Conservation (phyloP, 352 stramenopile species). For the Plasmopara muralis region DNA sequence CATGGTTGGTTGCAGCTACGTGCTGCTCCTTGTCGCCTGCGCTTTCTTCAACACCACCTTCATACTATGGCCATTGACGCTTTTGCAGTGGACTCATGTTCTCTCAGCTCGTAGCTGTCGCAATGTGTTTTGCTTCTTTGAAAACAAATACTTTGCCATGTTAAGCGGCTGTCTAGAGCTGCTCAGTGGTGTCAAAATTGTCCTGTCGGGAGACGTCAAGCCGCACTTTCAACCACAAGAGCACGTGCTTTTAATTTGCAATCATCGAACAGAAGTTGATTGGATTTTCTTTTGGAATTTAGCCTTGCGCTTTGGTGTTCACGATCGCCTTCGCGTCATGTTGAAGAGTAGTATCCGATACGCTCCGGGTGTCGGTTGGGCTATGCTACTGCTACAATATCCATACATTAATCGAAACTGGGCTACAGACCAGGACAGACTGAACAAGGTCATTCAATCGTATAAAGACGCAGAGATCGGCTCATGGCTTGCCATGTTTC, state of each 20-base stretch:
- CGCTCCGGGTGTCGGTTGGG: constrained; percentile 56
- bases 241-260: constrained; percentile 58
- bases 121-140: constrained; percentile 28
- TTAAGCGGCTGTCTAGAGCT: constrained; percentile 53
- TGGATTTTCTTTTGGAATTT: constrained; percentile 83
- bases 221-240: constrained; percentile 37
- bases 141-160: constrained; percentile 57
- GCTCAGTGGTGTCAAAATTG: constrained; percentile 44
- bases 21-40: constrained; percentile 40
- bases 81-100: constrained; percentile 30
- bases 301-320: constrained; percentile 48
- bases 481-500: constrained; percentile 74
- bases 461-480: constrained; percentile 45
- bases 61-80: constrained; percentile 46
- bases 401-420: constrained; percentile 69
- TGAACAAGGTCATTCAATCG: constrained; percentile 39
- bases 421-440: constrained; percentile 48
- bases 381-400: constrained; percentile 62
- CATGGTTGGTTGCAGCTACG: constrained; percentile 36
- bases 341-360: constrained; percentile 66
- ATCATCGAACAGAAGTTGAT: constrained; percentile 77
- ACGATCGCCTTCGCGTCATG: constrained; percentile 74
- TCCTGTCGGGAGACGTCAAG: constrained; percentile 47
- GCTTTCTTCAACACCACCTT: constrained; percentile 60
- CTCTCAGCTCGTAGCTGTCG: constrained; percentile 23